Percentiles rank a stretch among this genome's conserved stretches.
phyloP scores from a whole-genome alignment of 345 rosid species.

The Lumnitzera racemosa region DNA sequence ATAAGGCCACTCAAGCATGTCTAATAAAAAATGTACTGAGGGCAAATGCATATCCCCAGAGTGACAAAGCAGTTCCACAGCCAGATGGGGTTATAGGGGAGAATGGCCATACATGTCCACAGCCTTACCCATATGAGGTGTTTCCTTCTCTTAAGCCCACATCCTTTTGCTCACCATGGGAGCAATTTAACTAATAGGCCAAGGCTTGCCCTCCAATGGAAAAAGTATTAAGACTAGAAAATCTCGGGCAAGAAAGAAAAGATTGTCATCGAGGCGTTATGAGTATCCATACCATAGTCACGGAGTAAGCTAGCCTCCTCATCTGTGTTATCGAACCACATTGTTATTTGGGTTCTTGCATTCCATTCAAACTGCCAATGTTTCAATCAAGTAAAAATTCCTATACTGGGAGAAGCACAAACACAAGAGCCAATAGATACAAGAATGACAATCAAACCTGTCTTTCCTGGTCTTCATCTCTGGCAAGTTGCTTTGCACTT shows the following conservation, averaged over 20 bases:
- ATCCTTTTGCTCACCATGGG: too few species aligned
- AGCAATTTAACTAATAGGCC: too few species aligned
- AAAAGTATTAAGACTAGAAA: too few species aligned
- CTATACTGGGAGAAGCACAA: not conserved
- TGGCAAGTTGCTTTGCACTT: conserved; percentile 57
- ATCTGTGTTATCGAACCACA: conserved; percentile 68
- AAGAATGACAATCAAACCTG: conserved; percentile 28
- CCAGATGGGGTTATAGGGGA: too few species aligned
- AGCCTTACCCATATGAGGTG: too few species aligned
- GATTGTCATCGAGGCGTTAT: not conserved
- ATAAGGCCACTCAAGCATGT: too few species aligned
- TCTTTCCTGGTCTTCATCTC: conserved; percentile 32
- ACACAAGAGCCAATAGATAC: not conserved
- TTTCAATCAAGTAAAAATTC: not conserved
- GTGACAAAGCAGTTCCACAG: too few species aligned
- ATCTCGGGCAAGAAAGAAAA: not conserved
- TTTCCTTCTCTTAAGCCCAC: too few species aligned
- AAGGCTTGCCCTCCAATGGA: too few species aligned
- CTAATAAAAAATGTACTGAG: too few species aligned
- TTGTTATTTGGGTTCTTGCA: conserved; percentile 69
- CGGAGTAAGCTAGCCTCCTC: conserved; percentile 68
- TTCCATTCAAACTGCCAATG: conserved; percentile 58
- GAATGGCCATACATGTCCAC: too few species aligned
- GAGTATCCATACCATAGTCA: conserved; percentile 35
- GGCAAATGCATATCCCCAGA: too few species aligned